Evolutionary conservation across 202 grass and related monocot genomes (phyloP).

Genomic region (Schoenoplectus tabernaemontani): DNA sequence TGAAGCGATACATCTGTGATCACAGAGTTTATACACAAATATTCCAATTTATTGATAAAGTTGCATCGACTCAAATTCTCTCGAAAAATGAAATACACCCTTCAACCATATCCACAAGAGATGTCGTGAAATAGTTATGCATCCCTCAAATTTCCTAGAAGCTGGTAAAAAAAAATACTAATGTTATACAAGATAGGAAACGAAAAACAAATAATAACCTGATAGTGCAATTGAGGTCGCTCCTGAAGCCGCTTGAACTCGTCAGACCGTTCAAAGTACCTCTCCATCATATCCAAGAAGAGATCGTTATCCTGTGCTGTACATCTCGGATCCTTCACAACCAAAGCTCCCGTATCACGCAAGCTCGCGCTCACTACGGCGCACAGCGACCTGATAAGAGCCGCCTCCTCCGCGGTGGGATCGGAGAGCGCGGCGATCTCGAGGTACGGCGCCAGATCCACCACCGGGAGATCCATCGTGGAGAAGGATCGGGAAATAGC

Average conservation of each 20-base stretch:
- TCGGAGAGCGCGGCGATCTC: conserved; percentile 12
- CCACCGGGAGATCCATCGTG: conserved; percentile 72
- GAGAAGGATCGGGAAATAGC: background rate
- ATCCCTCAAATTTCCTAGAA: background rate
- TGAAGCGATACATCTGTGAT: background rate
- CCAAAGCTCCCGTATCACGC: conserved; percentile 71
- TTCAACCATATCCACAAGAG: background rate
- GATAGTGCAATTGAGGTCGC: conserved; percentile 83
- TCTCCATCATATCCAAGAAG: conserved; percentile 91
- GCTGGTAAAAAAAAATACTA: background rate
- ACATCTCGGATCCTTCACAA: conserved; percentile 93
- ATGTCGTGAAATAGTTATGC: background rate
- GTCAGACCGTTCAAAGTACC: conserved; percentile 70
- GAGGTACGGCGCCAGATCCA: conserved; percentile 81
- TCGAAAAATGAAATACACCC: background rate
- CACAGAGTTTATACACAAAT: background rate
- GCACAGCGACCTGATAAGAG: conserved; percentile 51
- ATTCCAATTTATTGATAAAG: background rate
- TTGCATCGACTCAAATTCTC: background rate
- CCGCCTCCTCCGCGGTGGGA: conserved; percentile 9
- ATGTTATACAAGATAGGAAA: background rate
- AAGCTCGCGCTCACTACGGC: conserved; percentile 69
- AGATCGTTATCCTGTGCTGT: conserved; percentile 78
- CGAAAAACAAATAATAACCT: conserved; percentile 32
- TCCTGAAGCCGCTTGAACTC: conserved; percentile 88